Evolutionary conservation across 108 stramenopile genomes (phyloP).

Genomic region (Cyclotella baltica): DNA sequence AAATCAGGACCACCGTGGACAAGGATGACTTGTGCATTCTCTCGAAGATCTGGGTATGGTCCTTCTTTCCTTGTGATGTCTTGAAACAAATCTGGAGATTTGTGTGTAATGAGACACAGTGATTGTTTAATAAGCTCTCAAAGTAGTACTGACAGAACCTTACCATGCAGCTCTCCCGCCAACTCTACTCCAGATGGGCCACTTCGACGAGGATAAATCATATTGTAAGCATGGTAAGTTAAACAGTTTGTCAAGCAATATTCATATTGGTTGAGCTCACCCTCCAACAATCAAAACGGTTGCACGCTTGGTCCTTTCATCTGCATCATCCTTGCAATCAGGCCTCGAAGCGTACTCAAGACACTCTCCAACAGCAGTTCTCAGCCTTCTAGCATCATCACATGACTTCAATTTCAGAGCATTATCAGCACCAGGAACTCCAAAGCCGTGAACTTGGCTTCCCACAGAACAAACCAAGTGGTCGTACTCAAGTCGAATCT

Average conservation of each 20-base stretch:
- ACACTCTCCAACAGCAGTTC: constrained; percentile 54
- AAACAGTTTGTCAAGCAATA: too few species aligned
- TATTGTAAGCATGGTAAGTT: too few species aligned
- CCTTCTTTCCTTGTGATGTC: constrained; percentile 55
- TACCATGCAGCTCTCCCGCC: constrained; percentile 58
- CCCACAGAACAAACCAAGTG: constrained; percentile 66
- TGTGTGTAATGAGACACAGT: background rate
- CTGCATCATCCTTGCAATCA: constrained; percentile 27
- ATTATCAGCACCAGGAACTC: constrained; percentile 58
- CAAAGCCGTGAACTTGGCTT: constrained; percentile 37
- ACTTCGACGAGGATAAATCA: too few species aligned
- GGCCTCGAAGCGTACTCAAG: constrained; percentile 72
- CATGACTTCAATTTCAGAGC: constrained; percentile 53
- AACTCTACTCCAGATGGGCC: constrained; percentile 80
- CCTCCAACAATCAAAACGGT: constrained; percentile 71
- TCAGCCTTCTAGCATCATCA: constrained; percentile 60
- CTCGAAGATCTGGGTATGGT: constrained; percentile 51
- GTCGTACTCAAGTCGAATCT: constrained; percentile 56
- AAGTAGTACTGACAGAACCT: background rate
- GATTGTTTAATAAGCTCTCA: too few species aligned
- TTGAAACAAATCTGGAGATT: constrained; percentile 52
- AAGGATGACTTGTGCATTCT: constrained; percentile 48
- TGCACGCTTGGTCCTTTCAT: constrained; percentile 52
- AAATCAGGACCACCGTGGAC: constrained; percentile 61
- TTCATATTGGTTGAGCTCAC: too few species aligned